Base-by-base conservation (phyloP, 805 yeast species). In the Komagataella pseudopastoris region DNA sequence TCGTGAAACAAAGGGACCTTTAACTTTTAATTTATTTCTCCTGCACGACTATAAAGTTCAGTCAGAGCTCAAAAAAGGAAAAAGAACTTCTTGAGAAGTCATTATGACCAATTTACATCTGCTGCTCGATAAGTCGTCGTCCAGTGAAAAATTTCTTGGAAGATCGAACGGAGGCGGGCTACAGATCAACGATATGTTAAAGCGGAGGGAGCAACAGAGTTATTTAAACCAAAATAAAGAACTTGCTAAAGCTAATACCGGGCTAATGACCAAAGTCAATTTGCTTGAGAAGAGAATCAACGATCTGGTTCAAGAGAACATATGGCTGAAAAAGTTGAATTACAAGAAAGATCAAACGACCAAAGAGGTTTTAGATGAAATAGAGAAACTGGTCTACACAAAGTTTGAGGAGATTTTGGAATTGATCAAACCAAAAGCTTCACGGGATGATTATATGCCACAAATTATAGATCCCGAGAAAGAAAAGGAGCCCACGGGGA, bases 181-280 rank as follows among this genome's bases (percentile, higher is more conserved):
- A 10, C 39, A 30, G 39, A 30, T 30, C 14, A 30, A 30, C 39
- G 39, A 30, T 30, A 30, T 30, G 10, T 10, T 30, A 14, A 30
- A 30, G 3, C 51, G 51, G 43, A 54, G 60, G 17, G 59, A 30
- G 14, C 46, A 60, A 49, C 52, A 57, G 43, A 58, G 64, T 48
- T 72, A 68, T 51, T 49, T 61, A 5, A 60, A 60, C n/a, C 83
- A 78, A 58, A 84, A 84, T 62, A 71, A 70, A 51, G 72, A 75
- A n/a, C 63, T 85, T 23, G 87, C 87, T 1, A 77, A 72, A 54
- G 76, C 74, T 49, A 82, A 80, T 60, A 74, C 83, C 2, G 60
- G 70, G 20, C 65, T 83, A 60, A 68, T 75, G 71, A 60, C 72
- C 44, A 76, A 71, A 55, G 67, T 83, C 23, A 63, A 74, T 3